Conservation (phyloP, 2,329 filamentous ascomycete genomes). For the Ophiocordyceps camponoti-leonardi region DNA sequence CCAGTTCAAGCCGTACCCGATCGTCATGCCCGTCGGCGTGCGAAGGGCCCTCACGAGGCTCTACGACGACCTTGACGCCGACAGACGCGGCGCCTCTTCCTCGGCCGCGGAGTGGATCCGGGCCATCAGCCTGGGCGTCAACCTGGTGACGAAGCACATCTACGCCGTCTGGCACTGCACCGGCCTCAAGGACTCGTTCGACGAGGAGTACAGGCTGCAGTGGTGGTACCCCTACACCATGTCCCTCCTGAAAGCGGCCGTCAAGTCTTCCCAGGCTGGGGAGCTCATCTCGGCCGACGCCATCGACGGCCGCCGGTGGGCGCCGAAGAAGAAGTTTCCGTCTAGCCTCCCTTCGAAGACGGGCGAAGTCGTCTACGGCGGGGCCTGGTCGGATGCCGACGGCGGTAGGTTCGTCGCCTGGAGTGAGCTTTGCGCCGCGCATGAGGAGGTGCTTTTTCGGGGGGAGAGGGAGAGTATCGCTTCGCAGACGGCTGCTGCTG, state of each 20-base stretch:
- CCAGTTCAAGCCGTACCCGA: slow-evolving; percentile 11
- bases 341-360: neutral
- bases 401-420: slow-evolving; percentile 11
- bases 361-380: slow-evolving; percentile 6
- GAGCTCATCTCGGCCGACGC: slow-evolving; percentile 9
- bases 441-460: slow-evolving; percentile 8
- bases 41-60: slow-evolving; percentile 12
- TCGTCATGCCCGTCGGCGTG: slow-evolving; percentile 16
- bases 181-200: slow-evolving; percentile 15
- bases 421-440: slow-evolving; percentile 10
- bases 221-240: slow-evolving; percentile 20
- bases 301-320: slow-evolving; percentile 16
- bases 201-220: slow-evolving; percentile 15
- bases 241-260: slow-evolving; percentile 12
- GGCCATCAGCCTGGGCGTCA: slow-evolving; percentile 16
- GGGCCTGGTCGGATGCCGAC: slow-evolving; percentile 7
- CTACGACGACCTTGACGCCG: slow-evolving; percentile 12
- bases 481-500: neutral
- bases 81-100: slow-evolving; percentile 10
- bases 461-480: slow-evolving; percentile 3
- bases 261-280: slow-evolving; percentile 8
- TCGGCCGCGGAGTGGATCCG: slow-evolving; percentile 14
- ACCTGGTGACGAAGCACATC: slow-evolving; percentile 18
- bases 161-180: slow-evolving; percentile 22
- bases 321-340: slow-evolving; percentile 6